A percentile compares a stretch with the other conserved stretches of the same genome.
phyloP scores from a whole-genome alignment of 331 rosid species.

The Malus hybrid region DNA sequence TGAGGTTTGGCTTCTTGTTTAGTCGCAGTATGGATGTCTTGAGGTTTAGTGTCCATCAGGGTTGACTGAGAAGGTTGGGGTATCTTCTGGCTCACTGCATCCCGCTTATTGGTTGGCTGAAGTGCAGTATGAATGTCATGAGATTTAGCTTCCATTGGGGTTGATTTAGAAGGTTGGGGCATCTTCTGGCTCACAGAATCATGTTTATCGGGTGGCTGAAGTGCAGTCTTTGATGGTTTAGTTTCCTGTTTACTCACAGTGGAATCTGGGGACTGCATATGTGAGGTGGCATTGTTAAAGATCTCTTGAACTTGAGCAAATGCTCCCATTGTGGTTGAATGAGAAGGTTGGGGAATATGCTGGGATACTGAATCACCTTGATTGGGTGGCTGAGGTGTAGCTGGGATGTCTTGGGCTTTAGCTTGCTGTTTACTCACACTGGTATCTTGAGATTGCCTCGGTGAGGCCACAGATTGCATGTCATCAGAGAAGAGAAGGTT shows the following conservation, averaged over 20 bases:
- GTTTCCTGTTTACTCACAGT: not conserved
- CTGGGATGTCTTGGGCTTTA: slow-evolving; percentile 16
- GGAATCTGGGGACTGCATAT: not conserved
- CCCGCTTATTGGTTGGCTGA: not conserved
- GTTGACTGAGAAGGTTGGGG: slow-evolving; percentile 17
- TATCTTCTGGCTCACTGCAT: not conserved
- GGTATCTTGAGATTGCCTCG: slow-evolving; percentile 24
- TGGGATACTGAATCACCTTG: slow-evolving; percentile 3
- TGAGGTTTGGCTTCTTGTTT: too few relatives aligned
- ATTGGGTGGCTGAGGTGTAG: not conserved
- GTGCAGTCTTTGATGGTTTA: not conserved
- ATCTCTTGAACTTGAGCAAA: slow-evolving; percentile 10
- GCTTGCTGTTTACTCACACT: slow-evolving; percentile 25
- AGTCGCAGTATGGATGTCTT: not conserved
- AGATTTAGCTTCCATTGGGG: not conserved
- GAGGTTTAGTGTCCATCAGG: not conserved
- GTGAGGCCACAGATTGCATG: slow-evolving; percentile 21
- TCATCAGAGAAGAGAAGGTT: slow-evolving; percentile 2
- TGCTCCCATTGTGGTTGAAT: slow-evolving; percentile 11
- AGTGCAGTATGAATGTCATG: not conserved
- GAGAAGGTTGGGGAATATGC: slow-evolving; percentile 16
- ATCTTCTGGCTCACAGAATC: not conserved
- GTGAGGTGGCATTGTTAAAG: not conserved
- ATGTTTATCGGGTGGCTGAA: not conserved
- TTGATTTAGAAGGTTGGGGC: slow-evolving; percentile 17